Conservation (phyloP, 345 rosid species). For the Euclidium syriacum region DNA sequence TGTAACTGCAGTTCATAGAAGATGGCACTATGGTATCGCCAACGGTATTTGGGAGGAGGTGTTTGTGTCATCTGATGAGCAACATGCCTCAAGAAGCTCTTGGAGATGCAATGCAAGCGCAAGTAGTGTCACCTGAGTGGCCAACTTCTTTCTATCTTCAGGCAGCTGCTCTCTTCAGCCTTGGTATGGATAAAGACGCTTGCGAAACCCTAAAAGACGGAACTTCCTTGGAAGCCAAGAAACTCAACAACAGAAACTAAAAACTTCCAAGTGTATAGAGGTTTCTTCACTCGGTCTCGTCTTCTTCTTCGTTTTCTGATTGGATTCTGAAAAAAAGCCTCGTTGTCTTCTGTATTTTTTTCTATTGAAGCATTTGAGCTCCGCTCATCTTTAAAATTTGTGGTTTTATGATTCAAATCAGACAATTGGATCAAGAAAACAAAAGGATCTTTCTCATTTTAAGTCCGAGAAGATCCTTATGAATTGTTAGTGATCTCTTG, state of each 20-base stretch:
- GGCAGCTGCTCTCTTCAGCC: constrained; percentile 79
- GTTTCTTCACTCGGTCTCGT: constrained; percentile 17
- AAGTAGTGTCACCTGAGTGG: constrained; percentile 74
- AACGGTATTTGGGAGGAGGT: constrained; percentile 70
- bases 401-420: constrained; percentile 24
- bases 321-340: constrained; percentile 26
- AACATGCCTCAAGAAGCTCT: constrained; percentile 79
- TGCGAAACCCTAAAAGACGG: constrained; percentile 80
- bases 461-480: constrained; percentile 16
- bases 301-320: constrained; percentile 10
- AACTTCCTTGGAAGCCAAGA: constrained; percentile 67
- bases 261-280: constrained; percentile 34
- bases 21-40: constrained; percentile 80
- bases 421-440: constrained; percentile 2
- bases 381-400: constrained; percentile 7
- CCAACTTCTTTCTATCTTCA: constrained; percentile 76
- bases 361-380: constrained; percentile 26
- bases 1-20: constrained; percentile 52
- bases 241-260: constrained; percentile 50
- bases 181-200: constrained; percentile 76
- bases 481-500: neutral
- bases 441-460: constrained; percentile 17
- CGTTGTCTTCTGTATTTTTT: constrained; percentile 30
- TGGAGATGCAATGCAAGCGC: constrained; percentile 83
- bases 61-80: constrained; percentile 65